Conservation (phyloP, 768 basidiomycete genomes). For the Termitomyces sp. region DNA sequence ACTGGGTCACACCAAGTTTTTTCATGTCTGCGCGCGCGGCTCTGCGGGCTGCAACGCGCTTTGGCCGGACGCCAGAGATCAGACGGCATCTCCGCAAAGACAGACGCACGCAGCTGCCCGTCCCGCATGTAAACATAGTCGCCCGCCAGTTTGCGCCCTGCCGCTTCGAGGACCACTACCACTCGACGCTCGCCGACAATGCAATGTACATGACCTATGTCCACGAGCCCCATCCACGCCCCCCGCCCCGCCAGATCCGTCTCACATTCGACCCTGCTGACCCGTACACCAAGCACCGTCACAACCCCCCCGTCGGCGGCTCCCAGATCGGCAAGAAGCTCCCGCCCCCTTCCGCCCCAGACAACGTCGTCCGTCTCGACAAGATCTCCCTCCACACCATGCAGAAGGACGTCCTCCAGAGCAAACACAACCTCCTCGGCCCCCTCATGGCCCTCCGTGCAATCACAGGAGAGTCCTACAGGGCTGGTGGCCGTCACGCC, state of each 20-base stretch:
- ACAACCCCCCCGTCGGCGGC: slow-evolving; percentile 73
- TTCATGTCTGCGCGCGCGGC: too few relatives aligned
- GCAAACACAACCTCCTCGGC: slow-evolving; percentile 71
- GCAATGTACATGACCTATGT: slow-evolving; percentile 93
- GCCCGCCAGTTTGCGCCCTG: slow-evolving; percentile 68
- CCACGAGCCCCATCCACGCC: slow-evolving; percentile 58
- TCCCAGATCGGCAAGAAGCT: slow-evolving; percentile 61
- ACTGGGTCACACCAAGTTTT: too few relatives aligned
- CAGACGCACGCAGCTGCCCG: slow-evolving; percentile 55
- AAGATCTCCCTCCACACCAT: slow-evolving; percentile 83
- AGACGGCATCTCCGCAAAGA: slow-evolving; percentile 41
- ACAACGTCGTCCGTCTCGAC: slow-evolving; percentile 74
- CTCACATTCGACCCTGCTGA: slow-evolving; percentile 70
- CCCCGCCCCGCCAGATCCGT: slow-evolving; percentile 52
- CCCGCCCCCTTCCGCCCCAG: slow-evolving; percentile 58
- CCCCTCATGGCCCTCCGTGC: slow-evolving; percentile 85
- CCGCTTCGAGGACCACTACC: slow-evolving; percentile 81
- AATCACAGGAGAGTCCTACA: slow-evolving; percentile 76
- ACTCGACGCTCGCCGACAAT: slow-evolving; percentile 76
- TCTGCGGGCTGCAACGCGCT: slow-evolving; percentile 24
- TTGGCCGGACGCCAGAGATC: slow-evolving; percentile 48
- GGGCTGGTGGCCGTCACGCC: slow-evolving; percentile 67
- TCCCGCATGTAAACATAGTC: slow-evolving; percentile 61
- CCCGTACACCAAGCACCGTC: slow-evolving; percentile 78
- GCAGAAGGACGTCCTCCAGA: slow-evolving; percentile 72